These are phyloP conservation scores for Candida odintsovae DNA, from an alignment of 805 yeast species.

Conservation along the genomic window DNA sequence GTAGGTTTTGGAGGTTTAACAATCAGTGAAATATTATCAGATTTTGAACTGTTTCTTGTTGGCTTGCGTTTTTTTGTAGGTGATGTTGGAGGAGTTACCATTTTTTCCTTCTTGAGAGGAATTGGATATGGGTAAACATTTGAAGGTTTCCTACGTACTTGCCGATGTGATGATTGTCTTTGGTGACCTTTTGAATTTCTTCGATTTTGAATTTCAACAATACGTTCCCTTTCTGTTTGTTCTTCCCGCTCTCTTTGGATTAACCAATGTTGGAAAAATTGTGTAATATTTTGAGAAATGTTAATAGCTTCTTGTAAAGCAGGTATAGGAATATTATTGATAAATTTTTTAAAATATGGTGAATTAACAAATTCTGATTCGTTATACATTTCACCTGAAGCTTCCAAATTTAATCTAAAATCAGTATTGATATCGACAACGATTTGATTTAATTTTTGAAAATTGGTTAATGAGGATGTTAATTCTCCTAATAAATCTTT, in stretches of 20 bases:
- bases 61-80: background rate
- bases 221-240: slow-evolving; percentile 1
- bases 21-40: slow-evolving; percentile 11
- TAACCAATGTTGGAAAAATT: slow-evolving; percentile 11
- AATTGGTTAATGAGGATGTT: slow-evolving; percentile 8
- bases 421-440: slow-evolving; percentile 16
- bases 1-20: slow-evolving; percentile 19
- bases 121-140: background rate
- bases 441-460: slow-evolving; percentile 9
- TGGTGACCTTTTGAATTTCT: background rate
- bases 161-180: background rate
- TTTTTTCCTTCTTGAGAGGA: background rate
- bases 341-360: slow-evolving; percentile 4
- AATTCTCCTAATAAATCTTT: slow-evolving; percentile 6
- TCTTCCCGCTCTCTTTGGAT: background rate
- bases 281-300: slow-evolving; percentile 3
- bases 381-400: background rate
- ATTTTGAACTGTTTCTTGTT: background rate
- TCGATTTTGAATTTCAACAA: background rate
- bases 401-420: slow-evolving; percentile 11
- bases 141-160: background rate
- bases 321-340: slow-evolving; percentile 7
- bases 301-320: slow-evolving; percentile 5
- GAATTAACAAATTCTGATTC: background rate
- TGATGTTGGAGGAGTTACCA: background rate